Evolutionary conservation across 192 early-diverging fungal genomes (phyloP).

Genomic region (Coemansia sp.): DNA sequence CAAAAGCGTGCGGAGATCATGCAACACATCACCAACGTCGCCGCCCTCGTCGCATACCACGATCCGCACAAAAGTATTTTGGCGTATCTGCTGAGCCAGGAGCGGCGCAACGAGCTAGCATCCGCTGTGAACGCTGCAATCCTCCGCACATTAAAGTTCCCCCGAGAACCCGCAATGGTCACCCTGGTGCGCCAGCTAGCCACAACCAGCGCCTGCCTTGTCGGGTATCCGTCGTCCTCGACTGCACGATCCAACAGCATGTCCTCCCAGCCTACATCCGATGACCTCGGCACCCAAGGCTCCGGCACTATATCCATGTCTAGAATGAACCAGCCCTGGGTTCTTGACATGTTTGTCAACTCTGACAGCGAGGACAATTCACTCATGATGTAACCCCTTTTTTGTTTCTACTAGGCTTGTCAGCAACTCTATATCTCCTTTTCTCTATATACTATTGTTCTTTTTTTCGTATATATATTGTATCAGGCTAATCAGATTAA

Average conservation of each 20-base stretch:
- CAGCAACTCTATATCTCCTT: neutral
- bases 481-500: too few species aligned
- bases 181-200: conserved; percentile 44
- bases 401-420: neutral
- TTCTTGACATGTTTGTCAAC: conserved; percentile 43
- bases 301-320: neutral
- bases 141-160: conserved; percentile 27
- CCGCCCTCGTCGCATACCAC: conserved; percentile 39
- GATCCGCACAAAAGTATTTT: conserved; percentile 35
- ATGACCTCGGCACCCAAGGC: neutral
- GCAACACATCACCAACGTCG: conserved; percentile 48
- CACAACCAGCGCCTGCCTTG: conserved; percentile 36
- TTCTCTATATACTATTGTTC: neutral
- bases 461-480: neutral
- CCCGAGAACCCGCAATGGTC: conserved; percentile 33
- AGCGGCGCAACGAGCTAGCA: conserved; percentile 34
- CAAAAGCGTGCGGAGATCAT: conserved; percentile 34
- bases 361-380: conserved; percentile 16
- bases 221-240: conserved; percentile 25
- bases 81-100: conserved; percentile 31
- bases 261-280: neutral
- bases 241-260: neutral
- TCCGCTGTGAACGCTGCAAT: conserved; percentile 38
- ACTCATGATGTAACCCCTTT: conserved; percentile 4
- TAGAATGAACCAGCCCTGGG: conserved; percentile 28